These are phyloP conservation scores for Penicillium pancosmium DNA, from an alignment of 495 filamentous ascomycete genomes.

Conservation along the genomic window DNA sequence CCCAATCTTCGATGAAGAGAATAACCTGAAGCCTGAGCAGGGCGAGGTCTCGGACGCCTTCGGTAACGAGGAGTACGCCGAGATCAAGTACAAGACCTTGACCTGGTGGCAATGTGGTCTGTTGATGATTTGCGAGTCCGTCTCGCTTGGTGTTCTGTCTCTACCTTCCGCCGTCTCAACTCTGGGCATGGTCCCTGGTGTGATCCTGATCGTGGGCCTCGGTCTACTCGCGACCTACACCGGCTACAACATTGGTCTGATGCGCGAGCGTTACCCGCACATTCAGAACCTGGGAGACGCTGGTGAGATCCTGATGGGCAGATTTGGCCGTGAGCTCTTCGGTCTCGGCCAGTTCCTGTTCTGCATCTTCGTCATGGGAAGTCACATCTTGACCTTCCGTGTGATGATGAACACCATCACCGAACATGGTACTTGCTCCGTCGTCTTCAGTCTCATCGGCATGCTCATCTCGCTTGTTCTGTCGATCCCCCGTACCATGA, in stretches of 20 bases:
- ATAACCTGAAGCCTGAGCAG: slow-evolving; percentile 43
- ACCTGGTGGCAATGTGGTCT: slow-evolving; percentile 51
- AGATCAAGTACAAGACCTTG: slow-evolving; percentile 51
- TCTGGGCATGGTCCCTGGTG: slow-evolving; percentile 61
- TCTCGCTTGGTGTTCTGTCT: slow-evolving; percentile 69
- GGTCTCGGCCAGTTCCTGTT: slow-evolving; percentile 68
- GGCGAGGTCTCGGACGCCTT: slow-evolving; percentile 42
- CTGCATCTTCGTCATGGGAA: slow-evolving; percentile 76
- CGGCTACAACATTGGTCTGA: slow-evolving; percentile 74
- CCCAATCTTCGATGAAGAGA: slow-evolving; percentile 26
- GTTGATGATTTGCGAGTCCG: slow-evolving; percentile 70
- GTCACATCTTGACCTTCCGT: slow-evolving; percentile 70
- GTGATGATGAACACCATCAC: slow-evolving; percentile 73
- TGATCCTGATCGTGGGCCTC: slow-evolving; percentile 64
- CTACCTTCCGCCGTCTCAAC: slow-evolving; percentile 65
- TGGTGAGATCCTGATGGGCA: slow-evolving; percentile 42
- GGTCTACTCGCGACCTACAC: slow-evolving; percentile 76
- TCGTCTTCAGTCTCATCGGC: slow-evolving; percentile 68
- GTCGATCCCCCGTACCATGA: slow-evolving; percentile 66
- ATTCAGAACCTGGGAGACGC: slow-evolving; percentile 72
- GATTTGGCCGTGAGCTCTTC: slow-evolving; percentile 65
- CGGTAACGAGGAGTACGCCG: slow-evolving; percentile 45
- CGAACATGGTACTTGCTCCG: slow-evolving; percentile 66
- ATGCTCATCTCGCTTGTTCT: slow-evolving; percentile 62
- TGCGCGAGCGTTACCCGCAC: slow-evolving; percentile 67